Base-by-base conservation (phyloP, 352 stramenopile species). In the Pythium brassicae region DNA sequence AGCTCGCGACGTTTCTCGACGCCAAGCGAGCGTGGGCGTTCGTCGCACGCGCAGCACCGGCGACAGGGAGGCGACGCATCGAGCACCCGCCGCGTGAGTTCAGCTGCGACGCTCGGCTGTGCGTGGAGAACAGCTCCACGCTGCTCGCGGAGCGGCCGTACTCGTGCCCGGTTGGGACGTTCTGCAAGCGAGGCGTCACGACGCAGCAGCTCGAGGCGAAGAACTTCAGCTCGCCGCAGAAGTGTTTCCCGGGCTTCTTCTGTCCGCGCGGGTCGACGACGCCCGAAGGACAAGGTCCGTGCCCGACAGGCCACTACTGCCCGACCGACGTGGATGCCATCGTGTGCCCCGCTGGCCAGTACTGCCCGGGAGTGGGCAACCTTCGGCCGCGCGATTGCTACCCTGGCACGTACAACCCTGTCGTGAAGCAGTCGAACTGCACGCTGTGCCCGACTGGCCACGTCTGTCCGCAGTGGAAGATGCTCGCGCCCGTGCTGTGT, bases 221-320 rank as follows among this genome's bases (percentile, higher is more conserved):
- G 29, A 98, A 99, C 67, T 98, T 95, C 65, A 93, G 78, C 50
- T 94, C 92, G 9, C 97, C 97, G 39, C 96, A 99, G 59, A 79
- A 72, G 43, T 99, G 97, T 54, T 98, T 97, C 58, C 66, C 85
- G 39, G 96, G 97, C 0, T 98, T 98, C 65, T 99, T 99, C 63
- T 99, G 97, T 71, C 92, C 97, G 0, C 76, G 83, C 25, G 94
- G 94, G 25, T 98, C 92, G 10, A 71, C 66, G 1, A 95, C 86
- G 11, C 94, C 96, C 7, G 91, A 99, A 66, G 97, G 97, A 4
- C 69, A 77, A 55, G 97, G 96, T 0, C 86, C 96, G 10, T 99
- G 97, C 55, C 95, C 94, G 17, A 96, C 92, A 10, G 96, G 96
- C 9, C 92, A 98, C 68, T 99, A 97, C 66, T 99, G 96, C 53